These are phyloP conservation scores for Ambrosiella xylebori DNA, from an alignment of 2,329 filamentous ascomycete genomes.

Conservation along the genomic window DNA sequence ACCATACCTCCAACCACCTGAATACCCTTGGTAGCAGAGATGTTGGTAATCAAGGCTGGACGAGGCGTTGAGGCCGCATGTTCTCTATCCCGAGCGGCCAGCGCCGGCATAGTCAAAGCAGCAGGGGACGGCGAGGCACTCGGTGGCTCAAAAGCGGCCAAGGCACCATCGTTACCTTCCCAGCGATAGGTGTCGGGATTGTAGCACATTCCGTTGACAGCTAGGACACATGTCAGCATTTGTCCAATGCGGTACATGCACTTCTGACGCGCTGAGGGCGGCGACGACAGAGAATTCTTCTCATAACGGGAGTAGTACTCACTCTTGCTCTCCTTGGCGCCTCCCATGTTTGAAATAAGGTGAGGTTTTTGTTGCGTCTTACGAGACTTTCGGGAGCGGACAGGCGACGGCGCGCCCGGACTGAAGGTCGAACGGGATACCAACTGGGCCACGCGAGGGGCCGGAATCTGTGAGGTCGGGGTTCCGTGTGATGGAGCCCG, in stretches of 20 bases:
- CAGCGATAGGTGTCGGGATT: slow-evolving; percentile 74
- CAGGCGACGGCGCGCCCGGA: slow-evolving; percentile 26
- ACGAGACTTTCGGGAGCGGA: slow-evolving; percentile 39
- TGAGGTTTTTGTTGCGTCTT: slow-evolving; percentile 58
- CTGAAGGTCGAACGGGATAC: slow-evolving; percentile 32
- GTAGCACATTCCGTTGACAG: slow-evolving; percentile 89
- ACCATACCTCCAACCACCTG: slow-evolving; percentile 97
- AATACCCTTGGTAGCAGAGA: slow-evolving; percentile 67
- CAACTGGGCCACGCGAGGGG: slow-evolving; percentile 37
- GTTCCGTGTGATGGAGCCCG: slow-evolving; percentile 37
- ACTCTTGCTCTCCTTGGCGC: slow-evolving; percentile 66
- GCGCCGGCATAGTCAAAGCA: slow-evolving; percentile 25
- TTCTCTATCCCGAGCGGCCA: slow-evolving; percentile 37
- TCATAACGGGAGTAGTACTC: slow-evolving; percentile 22
- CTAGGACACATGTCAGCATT: slow-evolving; percentile 28
- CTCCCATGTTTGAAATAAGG: slow-evolving; percentile 69
- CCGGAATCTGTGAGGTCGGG: slow-evolving; percentile 29
- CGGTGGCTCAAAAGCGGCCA: slow-evolving; percentile 59
- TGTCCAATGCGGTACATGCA: background rate
- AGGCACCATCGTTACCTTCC: slow-evolving; percentile 88
- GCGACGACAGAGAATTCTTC: background rate
- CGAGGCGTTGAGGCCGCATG: slow-evolving; percentile 33
- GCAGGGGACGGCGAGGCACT: slow-evolving; percentile 34
- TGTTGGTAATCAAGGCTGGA: slow-evolving; percentile 77
- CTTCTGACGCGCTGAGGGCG: background rate